Conservation (phyloP, 2,329 filamentous ascomycete species). For the Nectriaceae sp. region DNA sequence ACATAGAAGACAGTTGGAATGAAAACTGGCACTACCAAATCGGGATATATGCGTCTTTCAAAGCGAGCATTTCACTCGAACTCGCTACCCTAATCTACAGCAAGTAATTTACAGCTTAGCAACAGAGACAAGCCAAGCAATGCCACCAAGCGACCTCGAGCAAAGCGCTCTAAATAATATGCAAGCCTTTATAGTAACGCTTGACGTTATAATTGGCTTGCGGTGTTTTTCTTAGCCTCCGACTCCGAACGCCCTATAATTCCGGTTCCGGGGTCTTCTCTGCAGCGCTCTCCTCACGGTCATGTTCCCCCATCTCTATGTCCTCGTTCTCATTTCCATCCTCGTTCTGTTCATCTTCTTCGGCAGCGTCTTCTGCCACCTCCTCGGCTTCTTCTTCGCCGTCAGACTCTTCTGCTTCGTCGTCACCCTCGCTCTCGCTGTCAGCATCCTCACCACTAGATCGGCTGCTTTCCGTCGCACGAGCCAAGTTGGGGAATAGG, state of each 20-base stretch:
- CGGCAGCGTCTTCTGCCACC: slow-evolving; percentile 27
- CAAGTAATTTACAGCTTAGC: not conserved
- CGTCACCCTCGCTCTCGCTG: slow-evolving; percentile 37
- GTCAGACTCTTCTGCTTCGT: slow-evolving; percentile 25
- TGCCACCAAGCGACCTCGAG: not conserved
- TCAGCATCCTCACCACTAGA: slow-evolving; percentile 38
- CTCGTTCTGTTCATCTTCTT: slow-evolving; percentile 15
- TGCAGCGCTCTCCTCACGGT: slow-evolving; percentile 9
- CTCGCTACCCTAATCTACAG: no score
- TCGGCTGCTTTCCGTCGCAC: slow-evolving; percentile 30
- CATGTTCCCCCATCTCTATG: slow-evolving; percentile 16
- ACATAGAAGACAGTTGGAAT: no score
- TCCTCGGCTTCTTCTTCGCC: slow-evolving; percentile 21
- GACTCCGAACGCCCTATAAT: no score
- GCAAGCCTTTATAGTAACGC: not conserved
- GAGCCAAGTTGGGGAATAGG: slow-evolving; percentile 52
- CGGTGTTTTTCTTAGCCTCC: not conserved
- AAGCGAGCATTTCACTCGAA: no score
- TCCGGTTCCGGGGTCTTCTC: no score
- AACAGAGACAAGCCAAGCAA: not conserved
- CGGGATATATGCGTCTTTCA: no score
- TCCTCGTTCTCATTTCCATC: slow-evolving; percentile 17
- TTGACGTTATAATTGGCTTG: not conserved
- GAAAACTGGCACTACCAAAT: no score
- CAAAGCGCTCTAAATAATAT: not conserved